A percentile compares a stretch with the other conserved stretches of the same genome.
phyloP scores from a whole-genome alignment of 192 early-diverging fungal genomes.

The Umbelopsis ramanniana region DNA sequence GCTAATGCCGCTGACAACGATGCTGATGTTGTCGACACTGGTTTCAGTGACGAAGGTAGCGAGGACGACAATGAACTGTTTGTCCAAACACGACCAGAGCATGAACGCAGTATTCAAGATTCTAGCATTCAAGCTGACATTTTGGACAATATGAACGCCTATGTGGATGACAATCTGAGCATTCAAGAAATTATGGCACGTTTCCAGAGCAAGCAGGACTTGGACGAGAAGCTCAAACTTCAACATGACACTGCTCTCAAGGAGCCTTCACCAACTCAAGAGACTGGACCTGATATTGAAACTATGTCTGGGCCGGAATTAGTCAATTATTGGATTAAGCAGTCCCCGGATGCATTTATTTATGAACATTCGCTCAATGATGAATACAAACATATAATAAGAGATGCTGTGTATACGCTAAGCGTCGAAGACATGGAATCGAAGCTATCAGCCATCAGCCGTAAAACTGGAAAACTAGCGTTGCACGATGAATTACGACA shows the following conservation, averaged over 20 bases:
- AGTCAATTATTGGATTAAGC: background rate
- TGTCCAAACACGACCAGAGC: background rate
- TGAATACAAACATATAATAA: conserved; percentile 45
- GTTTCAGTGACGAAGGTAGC: conserved; percentile 27
- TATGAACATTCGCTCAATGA: conserved; percentile 36
- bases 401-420: conserved; percentile 41
- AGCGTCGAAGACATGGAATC: conserved; percentile 34
- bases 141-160: conserved; percentile 43
- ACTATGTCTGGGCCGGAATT: conserved; percentile 2
- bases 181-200: conserved; percentile 45
- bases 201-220: conserved; percentile 14
- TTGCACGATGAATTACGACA: conserved; percentile 38
- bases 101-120: conserved; percentile 1
- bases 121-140: conserved; percentile 10
- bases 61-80: background rate
- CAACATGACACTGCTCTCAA: background rate
- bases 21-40: conserved; percentile 50
- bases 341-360: conserved; percentile 32
- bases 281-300: background rate
- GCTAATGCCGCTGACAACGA: too few species aligned
- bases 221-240: conserved; percentile 18
- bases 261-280: background rate
- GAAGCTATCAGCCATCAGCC: conserved; percentile 34
- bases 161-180: conserved; percentile 54
- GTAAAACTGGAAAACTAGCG: conserved; percentile 50